These are phyloP conservation scores for Eruca vesicaria DNA, from an alignment of 441 rosid genomes.

Conservation along the genomic window DNA sequence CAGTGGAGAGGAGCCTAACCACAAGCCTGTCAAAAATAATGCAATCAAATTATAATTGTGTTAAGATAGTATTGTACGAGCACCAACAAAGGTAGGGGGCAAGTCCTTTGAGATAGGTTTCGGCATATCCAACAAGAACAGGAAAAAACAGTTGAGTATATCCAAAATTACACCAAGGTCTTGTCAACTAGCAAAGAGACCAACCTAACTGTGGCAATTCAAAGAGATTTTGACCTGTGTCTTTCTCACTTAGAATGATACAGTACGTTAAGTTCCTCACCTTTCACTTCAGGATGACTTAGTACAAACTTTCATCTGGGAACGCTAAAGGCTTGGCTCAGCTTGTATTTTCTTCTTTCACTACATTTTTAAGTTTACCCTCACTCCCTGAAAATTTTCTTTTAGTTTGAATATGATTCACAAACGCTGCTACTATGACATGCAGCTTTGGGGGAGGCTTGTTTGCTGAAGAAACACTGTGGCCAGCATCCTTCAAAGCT, in stretches of 20 bases:
- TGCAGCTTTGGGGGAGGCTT: slow-evolving; percentile 85
- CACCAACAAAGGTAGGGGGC: background rate
- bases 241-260: slow-evolving; percentile 7
- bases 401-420: slow-evolving; percentile 72
- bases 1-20: background rate
- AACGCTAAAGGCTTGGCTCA: slow-evolving; percentile 27
- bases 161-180: background rate
- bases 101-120: background rate
- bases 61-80: background rate
- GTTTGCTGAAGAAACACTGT: slow-evolving; percentile 59
- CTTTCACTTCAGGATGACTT: slow-evolving; percentile 13
- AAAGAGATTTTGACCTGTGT: background rate
- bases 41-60: background rate
- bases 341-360: slow-evolving; percentile 46
- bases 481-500: slow-evolving; percentile 82
- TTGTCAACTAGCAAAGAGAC: background rate
- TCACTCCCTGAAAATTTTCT: slow-evolving; percentile 42
- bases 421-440: slow-evolving; percentile 72
- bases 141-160: background rate
- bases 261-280: slow-evolving; percentile 5
- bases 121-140: too few species aligned
- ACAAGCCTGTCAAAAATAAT: slow-evolving; percentile 2
- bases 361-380: slow-evolving; percentile 30
- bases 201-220: slow-evolving; percentile 1
- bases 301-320: background rate